These are phyloP conservation scores for Phytophthora palmivora DNA, from an alignment of 352 stramenopile species.

Conservation along the genomic window DNA sequence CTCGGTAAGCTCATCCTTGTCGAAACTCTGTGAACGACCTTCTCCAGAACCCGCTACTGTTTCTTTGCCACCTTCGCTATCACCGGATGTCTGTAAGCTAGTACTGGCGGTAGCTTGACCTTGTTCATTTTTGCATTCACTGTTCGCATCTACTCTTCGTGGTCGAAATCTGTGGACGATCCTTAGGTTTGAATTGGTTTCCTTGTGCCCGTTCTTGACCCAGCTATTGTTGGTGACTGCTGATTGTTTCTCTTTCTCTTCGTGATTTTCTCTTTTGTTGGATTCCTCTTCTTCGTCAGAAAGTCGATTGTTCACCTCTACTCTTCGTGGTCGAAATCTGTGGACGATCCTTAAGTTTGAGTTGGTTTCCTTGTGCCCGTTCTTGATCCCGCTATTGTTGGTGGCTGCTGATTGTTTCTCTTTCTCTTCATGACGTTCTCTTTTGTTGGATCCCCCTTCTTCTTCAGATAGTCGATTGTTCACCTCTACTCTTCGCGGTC, in stretches of 20 bases:
- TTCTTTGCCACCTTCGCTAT: not conserved
- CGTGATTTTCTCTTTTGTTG: not conserved
- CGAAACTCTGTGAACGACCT: conserved; percentile 24
- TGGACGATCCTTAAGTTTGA: conserved; percentile 4
- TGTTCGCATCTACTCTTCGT: not conserved
- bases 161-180: conserved; percentile 8
- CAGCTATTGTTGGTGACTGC: not conserved
- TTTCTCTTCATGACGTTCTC: conserved; percentile 1
- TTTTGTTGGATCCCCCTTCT: not conserved
- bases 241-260: conserved; percentile 8
- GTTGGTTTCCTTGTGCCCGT: conserved; percentile 1
- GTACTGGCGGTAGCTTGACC: not conserved
- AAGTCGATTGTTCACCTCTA: not conserved
- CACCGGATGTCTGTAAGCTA: not conserved
- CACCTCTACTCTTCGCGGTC: not conserved
- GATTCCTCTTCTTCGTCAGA: too few species aligned
- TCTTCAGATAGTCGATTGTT: too few species aligned
- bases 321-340: conserved; percentile 3
- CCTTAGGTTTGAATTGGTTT: not conserved
- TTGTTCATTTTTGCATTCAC: conserved; percentile 1
- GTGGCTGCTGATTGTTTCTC: not conserved
- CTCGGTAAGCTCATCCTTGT: conserved; percentile 42
- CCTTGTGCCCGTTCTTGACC: conserved; percentile 4
- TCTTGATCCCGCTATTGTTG: not conserved
- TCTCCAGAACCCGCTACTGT: not conserved